Evolutionary conservation across 371 early-diverging fungal species (phyloP).

Genomic region (Mucor sp.): DNA sequence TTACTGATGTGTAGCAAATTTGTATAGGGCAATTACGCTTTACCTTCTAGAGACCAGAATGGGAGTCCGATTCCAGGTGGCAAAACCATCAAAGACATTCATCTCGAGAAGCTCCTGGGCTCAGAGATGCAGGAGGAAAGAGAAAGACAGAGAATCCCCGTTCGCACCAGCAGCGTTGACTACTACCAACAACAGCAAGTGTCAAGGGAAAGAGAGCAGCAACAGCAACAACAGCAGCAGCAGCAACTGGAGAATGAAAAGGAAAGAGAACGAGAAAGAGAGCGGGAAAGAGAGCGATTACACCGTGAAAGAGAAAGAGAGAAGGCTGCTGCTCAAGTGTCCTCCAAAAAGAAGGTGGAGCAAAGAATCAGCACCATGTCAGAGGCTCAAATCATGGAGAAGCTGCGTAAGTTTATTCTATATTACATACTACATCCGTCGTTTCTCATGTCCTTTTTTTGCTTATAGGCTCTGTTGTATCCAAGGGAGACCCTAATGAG

Average conservation of each 20-base stretch:
- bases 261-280: conserved; percentile 22
- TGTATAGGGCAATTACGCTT: conserved; percentile 15
- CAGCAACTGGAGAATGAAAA: conserved; percentile 4
- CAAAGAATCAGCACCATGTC: conserved; percentile 84
- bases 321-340: conserved; percentile 40
- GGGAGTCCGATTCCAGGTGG: conserved; percentile 13
- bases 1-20: not conserved
- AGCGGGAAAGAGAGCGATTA: conserved; percentile 35
- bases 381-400: conserved; percentile 92
- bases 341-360: conserved; percentile 58
- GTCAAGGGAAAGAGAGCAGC: conserved; percentile 19
- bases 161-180: conserved; percentile 9
- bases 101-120: not conserved
- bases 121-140: not conserved
- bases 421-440: not conserved
- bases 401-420: conserved; percentile 54
- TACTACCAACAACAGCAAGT: conserved; percentile 10
- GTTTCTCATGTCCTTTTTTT: not conserved
- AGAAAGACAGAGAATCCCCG: conserved; percentile 3
- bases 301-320: conserved; percentile 39
- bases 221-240: conserved; percentile 11
- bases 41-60: conserved; percentile 18
- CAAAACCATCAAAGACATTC: not conserved
- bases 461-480: conserved; percentile 65
- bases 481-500: conserved; percentile 82